Percentiles rank a stretch among this genome's conserved stretches.
These are phyloP conservation scores for Xylaria cubensis DNA, from an alignment of 495 filamentous ascomycete species.

Conservation along the genomic window DNA sequence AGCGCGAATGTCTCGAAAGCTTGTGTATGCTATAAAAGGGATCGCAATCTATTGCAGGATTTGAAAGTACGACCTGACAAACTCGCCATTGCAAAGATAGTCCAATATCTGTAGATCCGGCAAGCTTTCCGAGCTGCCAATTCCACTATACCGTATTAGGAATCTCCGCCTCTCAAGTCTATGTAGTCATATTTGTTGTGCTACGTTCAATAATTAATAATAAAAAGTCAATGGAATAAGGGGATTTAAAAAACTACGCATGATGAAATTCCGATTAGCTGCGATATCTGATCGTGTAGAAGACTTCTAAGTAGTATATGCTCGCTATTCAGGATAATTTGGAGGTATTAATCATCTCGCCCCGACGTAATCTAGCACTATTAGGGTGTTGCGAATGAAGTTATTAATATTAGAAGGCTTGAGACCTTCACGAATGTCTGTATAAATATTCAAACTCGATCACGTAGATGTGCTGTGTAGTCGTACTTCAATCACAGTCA, in stretches of 20 bases:
- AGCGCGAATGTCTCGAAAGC: not conserved
- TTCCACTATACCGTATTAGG: constrained; percentile 10
- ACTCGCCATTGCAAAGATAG: not conserved
- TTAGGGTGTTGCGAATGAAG: not conserved
- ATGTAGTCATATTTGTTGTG: not conserved
- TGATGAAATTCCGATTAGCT: not conserved
- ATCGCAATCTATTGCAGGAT: not conserved
- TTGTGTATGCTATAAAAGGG: not conserved
- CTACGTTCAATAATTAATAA: not conserved
- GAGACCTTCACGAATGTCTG: not conserved
- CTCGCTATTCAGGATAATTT: not conserved
- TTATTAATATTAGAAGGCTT: not conserved
- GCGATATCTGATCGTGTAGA: not conserved
- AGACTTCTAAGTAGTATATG: not conserved
- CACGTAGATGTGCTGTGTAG: too few relatives aligned
- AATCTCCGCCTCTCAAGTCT: constrained; percentile 17
- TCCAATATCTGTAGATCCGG: not conserved
- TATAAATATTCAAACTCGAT: too few relatives aligned
- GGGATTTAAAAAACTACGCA: not conserved
- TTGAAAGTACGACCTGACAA: not conserved
- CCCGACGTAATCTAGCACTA: not conserved
- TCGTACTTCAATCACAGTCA: not conserved
- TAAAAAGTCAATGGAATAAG: not conserved
- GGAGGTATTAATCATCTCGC: not conserved
- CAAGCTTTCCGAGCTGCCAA: not conserved